Evolutionary conservation across 2,329 filamentous ascomycete species (phyloP).

Genomic region (Fusarium anthophilum): DNA sequence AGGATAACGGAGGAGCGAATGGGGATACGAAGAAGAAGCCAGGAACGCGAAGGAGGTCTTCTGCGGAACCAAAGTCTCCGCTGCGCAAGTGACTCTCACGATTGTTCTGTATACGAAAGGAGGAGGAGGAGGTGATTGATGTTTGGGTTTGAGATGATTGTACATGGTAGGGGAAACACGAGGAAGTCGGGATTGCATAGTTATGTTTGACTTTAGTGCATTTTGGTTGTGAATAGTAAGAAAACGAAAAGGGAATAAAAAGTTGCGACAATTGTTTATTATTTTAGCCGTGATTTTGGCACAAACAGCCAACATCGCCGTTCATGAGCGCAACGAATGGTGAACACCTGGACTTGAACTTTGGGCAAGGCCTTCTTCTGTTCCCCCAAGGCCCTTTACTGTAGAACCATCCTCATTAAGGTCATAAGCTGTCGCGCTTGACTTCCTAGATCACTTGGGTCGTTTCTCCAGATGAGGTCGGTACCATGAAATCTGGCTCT

Average conservation of each 20-base stretch:
- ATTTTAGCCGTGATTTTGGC: too few relatives aligned
- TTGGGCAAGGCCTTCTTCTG: too few relatives aligned
- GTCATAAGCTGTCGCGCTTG: too few relatives aligned
- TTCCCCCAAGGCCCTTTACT: too few relatives aligned
- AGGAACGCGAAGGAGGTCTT: constrained; percentile 12
- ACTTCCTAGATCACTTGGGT: too few relatives aligned
- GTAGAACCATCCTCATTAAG: too few relatives aligned
- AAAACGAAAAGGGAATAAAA: neutral
- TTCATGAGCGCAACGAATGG: neutral
- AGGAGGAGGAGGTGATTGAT: neutral
- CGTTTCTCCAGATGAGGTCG: too few relatives aligned
- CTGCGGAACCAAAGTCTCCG: constrained; percentile 22
- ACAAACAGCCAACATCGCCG: neutral
- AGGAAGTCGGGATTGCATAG: neutral
- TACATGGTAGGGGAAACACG: neutral
- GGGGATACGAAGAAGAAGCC: constrained; percentile 26
- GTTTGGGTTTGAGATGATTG: neutral
- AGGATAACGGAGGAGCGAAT: constrained; percentile 7
- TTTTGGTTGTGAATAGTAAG: neutral
- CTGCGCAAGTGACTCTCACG: constrained; percentile 8
- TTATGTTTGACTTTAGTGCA: neutral
- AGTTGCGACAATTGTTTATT: neutral
- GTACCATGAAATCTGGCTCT: too few relatives aligned
- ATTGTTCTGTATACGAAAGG: neutral
- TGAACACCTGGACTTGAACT: too few relatives aligned